A percentile compares a stretch with the other conserved stretches of the same genome.
These are phyloP conservation scores for Mycena haematopus DNA, from an alignment of 768 basidiomycete species.

Conservation along the genomic window DNA sequence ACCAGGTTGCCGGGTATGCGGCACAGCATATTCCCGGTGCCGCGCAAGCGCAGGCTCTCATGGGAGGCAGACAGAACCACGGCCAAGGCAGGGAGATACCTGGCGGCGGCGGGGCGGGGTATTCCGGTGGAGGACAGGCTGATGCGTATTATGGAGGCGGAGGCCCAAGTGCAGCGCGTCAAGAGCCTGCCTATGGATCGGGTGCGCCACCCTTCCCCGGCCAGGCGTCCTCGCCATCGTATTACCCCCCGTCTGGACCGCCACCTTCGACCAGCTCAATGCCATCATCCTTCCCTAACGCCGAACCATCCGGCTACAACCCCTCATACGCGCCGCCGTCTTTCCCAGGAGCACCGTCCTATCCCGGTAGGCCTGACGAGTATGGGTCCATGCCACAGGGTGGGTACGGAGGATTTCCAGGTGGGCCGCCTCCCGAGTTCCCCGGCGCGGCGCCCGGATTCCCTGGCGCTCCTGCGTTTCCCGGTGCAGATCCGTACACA, in stretches of 20 bases:
- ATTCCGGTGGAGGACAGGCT: constrained; percentile 30
- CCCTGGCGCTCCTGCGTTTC: constrained; percentile 33
- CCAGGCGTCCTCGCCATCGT: constrained; percentile 23
- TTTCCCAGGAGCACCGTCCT: constrained; percentile 33
- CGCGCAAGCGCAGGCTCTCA: constrained; percentile 47
- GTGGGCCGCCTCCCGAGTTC: constrained; percentile 35
- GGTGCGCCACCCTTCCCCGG: constrained; percentile 17
- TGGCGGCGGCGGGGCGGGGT: background rate
- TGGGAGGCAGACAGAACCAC: constrained; percentile 32
- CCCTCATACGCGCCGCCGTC: constrained; percentile 40
- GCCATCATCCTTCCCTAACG: constrained; percentile 31
- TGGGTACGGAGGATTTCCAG: constrained; percentile 30
- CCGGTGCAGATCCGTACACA: constrained; percentile 39
- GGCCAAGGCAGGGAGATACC: constrained; percentile 26
- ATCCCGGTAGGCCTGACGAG: constrained; percentile 34
- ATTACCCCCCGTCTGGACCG: constrained; percentile 35
- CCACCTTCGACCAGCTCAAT: constrained; percentile 6
- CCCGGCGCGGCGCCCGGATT: constrained; percentile 37
- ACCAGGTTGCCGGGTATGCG: constrained; percentile 52
- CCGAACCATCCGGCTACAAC: constrained; percentile 34
- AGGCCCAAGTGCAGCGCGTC: constrained; percentile 13
- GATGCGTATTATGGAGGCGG: no score
- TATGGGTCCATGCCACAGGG: constrained; percentile 10
- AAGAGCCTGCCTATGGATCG: constrained; percentile 15
- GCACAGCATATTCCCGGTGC: constrained; percentile 52